These are phyloP conservation scores for Wakefieldia striispora DNA, from an alignment of 768 basidiomycete species.

Conservation along the genomic window DNA sequence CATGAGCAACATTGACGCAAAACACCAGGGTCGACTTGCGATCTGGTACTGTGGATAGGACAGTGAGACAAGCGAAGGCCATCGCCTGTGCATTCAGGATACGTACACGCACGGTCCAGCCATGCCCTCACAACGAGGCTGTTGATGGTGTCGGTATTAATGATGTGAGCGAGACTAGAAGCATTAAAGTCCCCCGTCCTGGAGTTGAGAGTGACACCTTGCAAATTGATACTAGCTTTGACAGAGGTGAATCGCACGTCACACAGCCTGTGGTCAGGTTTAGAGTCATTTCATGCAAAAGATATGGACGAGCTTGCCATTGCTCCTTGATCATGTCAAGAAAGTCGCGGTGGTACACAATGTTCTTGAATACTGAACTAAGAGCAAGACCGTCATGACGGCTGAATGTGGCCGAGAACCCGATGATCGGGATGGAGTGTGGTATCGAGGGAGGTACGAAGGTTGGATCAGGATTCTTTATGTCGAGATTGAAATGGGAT, in stretches of 20 bases:
- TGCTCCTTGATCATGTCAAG: conserved; percentile 90
- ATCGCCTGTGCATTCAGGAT: neutral
- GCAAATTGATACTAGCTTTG: conserved; percentile 68
- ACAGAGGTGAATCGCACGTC: conserved; percentile 85
- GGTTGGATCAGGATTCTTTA: conserved; percentile 50
- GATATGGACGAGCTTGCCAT: conserved; percentile 50
- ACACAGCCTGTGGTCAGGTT: conserved; percentile 60
- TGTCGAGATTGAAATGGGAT: conserved; percentile 74
- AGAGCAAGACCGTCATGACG: conserved; percentile 89
- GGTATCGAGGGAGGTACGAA: conserved; percentile 36
- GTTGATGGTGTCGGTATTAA: conserved; percentile 80
- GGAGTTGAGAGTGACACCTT: conserved; percentile 61
- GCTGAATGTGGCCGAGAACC: conserved; percentile 94
- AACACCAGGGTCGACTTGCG: conserved; percentile 92
- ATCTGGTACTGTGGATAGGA: conserved; percentile 35
- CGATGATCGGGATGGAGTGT: conserved; percentile 76
- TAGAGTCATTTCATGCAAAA: neutral
- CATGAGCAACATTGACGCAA: conserved; percentile 82
- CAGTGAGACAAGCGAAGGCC: conserved; percentile 3
- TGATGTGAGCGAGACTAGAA: conserved; percentile 70
- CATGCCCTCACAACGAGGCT: conserved; percentile 77
- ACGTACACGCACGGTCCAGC: conserved; percentile 79
- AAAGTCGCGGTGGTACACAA: conserved; percentile 92
- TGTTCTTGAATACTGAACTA: conserved; percentile 82
- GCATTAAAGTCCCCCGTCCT: conserved; percentile 80